A percentile compares a stretch with the other conserved stretches of the same genome.
Evolutionary conservation across 2,329 filamentous ascomycete genomes (phyloP).

Genomic region (Aspergillus caelatus): DNA sequence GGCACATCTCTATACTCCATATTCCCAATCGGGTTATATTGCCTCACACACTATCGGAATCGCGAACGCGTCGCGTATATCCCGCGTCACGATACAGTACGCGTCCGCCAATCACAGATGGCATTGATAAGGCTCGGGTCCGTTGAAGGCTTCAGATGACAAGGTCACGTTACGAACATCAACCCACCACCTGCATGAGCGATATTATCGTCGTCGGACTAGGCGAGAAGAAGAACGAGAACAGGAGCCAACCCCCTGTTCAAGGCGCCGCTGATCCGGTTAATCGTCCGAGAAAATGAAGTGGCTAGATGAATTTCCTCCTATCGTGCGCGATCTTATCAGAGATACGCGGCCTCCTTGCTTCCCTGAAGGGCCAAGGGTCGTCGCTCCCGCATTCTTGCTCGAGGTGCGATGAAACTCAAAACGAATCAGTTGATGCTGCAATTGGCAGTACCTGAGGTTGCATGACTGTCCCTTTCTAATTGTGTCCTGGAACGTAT

Average conservation of each 20-base stretch:
- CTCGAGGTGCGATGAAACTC: conserved; percentile 9
- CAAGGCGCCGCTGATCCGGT: conserved; percentile 6
- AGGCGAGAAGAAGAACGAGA: neutral
- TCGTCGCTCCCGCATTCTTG: conserved; percentile 10
- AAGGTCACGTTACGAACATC: neutral
- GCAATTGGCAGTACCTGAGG: neutral
- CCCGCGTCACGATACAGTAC: conserved; percentile 6
- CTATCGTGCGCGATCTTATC: conserved; percentile 22
- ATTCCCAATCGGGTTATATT: conserved; percentile 19
- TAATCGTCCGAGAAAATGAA: conserved; percentile 8
- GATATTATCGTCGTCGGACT: neutral
- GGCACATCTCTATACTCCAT: neutral
- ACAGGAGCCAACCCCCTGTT: conserved; percentile 1
- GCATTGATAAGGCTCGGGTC: neutral
- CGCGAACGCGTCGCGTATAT: conserved; percentile 15
- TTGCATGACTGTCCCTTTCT: neutral
- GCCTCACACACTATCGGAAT: neutral
- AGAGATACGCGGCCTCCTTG: conserved; percentile 13
- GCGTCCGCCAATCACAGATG: conserved; percentile 31
- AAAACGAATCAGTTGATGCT: neutral
- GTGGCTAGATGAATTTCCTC: conserved; percentile 12
- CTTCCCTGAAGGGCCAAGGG: conserved; percentile 2
- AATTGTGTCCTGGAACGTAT: neutral
- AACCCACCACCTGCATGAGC: conserved; percentile 2
- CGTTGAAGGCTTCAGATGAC: neutral